Conservation (phyloP, 2,329 filamentous ascomycete genomes). For the Ceratocystis diversiconidia region DNA sequence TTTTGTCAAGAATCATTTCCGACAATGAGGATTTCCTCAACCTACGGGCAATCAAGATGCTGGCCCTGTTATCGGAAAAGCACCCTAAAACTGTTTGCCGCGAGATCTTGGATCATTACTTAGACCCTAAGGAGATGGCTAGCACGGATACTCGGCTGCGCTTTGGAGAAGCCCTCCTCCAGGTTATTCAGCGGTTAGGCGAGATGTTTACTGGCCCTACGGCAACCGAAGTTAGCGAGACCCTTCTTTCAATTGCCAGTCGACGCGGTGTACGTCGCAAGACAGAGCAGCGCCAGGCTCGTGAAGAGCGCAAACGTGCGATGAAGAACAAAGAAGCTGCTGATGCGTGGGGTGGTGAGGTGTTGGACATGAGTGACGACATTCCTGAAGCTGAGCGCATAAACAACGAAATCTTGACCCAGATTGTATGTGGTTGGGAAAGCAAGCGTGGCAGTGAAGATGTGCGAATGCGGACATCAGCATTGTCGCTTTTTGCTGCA, state of each 20-base stretch:
- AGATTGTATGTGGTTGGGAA: conserved; percentile 55
- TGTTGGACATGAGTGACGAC: conserved; percentile 35
- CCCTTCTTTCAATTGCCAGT: conserved; percentile 48
- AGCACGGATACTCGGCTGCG: conserved; percentile 50
- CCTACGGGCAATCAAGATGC: conserved; percentile 50
- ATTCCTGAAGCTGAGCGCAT: conserved; percentile 30
- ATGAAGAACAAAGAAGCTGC: conserved; percentile 36
- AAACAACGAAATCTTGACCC: conserved; percentile 37
- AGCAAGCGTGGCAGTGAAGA: conserved; percentile 53
- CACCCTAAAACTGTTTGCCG: conserved; percentile 48
- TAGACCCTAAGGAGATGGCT: conserved; percentile 46
- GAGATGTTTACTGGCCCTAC: conserved; percentile 40
- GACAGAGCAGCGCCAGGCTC: conserved; percentile 41
- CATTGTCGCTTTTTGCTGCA: conserved; percentile 48
- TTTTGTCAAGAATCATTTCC: conserved; percentile 49
- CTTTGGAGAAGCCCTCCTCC: conserved; percentile 52
- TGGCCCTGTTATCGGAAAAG: conserved; percentile 44
- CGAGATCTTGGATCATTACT: conserved; percentile 52
- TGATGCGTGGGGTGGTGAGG: conserved; percentile 41
- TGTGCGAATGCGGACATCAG: conserved; percentile 53
- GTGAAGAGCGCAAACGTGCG: conserved; percentile 35
- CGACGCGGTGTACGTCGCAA: conserved; percentile 47
- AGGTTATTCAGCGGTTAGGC: conserved; percentile 47
- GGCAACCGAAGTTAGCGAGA: conserved; percentile 39
- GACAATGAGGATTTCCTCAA: conserved; percentile 61